Evolutionary conservation across 2,329 filamentous ascomycete species (phyloP).

Genomic region (Arthrobotrys musiformis): DNA sequence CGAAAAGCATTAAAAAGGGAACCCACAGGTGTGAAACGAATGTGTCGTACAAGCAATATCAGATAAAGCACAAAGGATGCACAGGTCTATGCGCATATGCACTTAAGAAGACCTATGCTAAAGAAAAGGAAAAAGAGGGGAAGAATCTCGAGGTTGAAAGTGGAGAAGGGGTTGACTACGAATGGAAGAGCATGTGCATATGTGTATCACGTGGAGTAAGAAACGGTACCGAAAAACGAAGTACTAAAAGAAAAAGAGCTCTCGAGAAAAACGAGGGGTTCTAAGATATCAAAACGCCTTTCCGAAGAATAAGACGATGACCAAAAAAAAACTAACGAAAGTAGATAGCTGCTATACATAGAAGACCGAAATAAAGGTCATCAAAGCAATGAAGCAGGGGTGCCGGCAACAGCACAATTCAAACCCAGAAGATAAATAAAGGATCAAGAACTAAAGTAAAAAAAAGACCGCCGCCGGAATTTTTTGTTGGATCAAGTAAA

Average conservation of each 20-base stretch:
- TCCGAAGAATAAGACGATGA: not conserved
- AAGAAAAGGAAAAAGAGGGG: not conserved
- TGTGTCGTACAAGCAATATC: not conserved
- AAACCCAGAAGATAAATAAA: slow-evolving; percentile 35
- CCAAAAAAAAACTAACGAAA: slow-evolving; percentile 25
- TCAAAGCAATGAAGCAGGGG: slow-evolving; percentile 37
- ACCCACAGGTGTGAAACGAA: not conserved
- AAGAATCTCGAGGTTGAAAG: not conserved
- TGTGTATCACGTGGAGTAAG: slow-evolving; percentile 7
- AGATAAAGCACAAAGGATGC: not conserved
- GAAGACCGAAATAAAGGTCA: slow-evolving; percentile 15
- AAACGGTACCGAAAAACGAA: not conserved
- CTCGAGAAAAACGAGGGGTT: slow-evolving; percentile 7
- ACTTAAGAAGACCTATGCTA: not conserved
- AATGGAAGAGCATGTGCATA: not conserved
- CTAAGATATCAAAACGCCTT: slow-evolving; percentile 5
- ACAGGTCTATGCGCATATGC: not conserved
- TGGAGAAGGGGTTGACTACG: not conserved
- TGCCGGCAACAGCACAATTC: slow-evolving; percentile 52
- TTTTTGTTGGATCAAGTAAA: slow-evolving; percentile 41
- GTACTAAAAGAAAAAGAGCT: not conserved
- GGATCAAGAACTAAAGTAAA: slow-evolving; percentile 23
- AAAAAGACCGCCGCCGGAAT: slow-evolving; percentile 33
- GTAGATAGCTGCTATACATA: slow-evolving; percentile 25
- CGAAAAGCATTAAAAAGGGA: not conserved